Base-by-base conservation (phyloP, 2,329 filamentous ascomycete genomes). In the Clonostachys chloroleuca region DNA sequence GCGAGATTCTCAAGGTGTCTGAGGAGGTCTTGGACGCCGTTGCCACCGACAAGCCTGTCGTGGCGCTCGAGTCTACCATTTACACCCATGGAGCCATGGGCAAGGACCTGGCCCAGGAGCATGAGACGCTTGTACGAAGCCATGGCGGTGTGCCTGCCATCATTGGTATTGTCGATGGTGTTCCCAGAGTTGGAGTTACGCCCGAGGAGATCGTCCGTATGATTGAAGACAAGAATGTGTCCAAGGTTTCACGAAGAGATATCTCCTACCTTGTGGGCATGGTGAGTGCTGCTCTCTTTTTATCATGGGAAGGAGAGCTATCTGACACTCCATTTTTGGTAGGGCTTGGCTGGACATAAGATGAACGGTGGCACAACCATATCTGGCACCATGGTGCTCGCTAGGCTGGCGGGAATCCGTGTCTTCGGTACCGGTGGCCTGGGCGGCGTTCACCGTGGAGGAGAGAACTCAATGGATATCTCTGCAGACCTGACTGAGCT, bases 401-500 rank as follows among this genome's bases (percentile, higher is more conserved):
- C 94, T 41, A 78, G 88, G 52, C 73, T 92, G 50, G 92, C 91
- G 30, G 92, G 92, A 10, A 95, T 99, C 61, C 86, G 84, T 53
- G 81, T 99, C 44, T 96, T 99, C 66, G 94, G 91, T 24, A 99
- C 94, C 6, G 94, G 94, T 42, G 94, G 94, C 12, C 81, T 99
- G 5, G 92, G 94, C 47, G 94, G 94, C 49, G 94, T 99, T 20
- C 94, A 99, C 66, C 84, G 92, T 41, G 92, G 89, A 46, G 94
- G 84, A 43, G 86, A 96, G 63, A 78, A 78, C 54, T 88, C 87
- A 8, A 86, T 97, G 84, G 94, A 99, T 63, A 82, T 99, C 52
- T 97, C 92, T 51, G 92, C 94, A 39, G 94, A 99, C 67, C 76
- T 99, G 51, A 96, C 89, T 5, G 94, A 97, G 73, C 80, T 99